Conservation (phyloP, 2,329 filamentous ascomycete genomes). For the Talaromyces sp. region DNA sequence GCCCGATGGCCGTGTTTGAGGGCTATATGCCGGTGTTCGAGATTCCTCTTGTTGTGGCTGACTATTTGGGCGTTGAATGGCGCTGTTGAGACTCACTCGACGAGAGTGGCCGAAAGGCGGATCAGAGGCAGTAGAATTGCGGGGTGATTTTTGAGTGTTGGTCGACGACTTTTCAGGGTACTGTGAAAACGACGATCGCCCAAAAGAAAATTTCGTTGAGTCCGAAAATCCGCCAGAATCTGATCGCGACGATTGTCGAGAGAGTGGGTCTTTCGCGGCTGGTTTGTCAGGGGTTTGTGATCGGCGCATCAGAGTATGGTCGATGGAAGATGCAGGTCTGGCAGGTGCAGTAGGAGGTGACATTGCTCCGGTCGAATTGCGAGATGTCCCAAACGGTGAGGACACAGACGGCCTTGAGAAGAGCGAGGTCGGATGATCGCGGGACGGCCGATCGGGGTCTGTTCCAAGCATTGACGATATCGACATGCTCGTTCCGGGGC, state of each 20-base stretch:
- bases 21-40: slow-evolving; percentile 37
- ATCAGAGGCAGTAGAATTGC: slow-evolving; percentile 33
- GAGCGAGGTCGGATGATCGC: slow-evolving; percentile 47
- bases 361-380: slow-evolving; percentile 37
- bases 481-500: slow-evolving; percentile 65
- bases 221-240: slow-evolving; percentile 36
- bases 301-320: slow-evolving; percentile 62
- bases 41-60: slow-evolving; percentile 39
- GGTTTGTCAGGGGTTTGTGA: slow-evolving; percentile 72
- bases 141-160: slow-evolving; percentile 34
- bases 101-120: slow-evolving; percentile 34
- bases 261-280: slow-evolving; percentile 47
- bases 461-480: slow-evolving; percentile 69
- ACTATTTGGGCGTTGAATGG: slow-evolving; percentile 42
- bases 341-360: slow-evolving; percentile 41
- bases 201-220: slow-evolving; percentile 31
- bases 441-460: slow-evolving; percentile 46
- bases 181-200: slow-evolving; percentile 32
- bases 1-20: slow-evolving; percentile 29
- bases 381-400: slow-evolving; percentile 31
- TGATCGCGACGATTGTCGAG: slow-evolving; percentile 37
- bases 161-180: slow-evolving; percentile 36
- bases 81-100: slow-evolving; percentile 44
- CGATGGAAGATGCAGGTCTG: slow-evolving; percentile 48
- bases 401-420: slow-evolving; percentile 45